Evolutionary conservation across 441 rosid genomes (phyloP).

Genomic region (Jatropha podagrica): DNA sequence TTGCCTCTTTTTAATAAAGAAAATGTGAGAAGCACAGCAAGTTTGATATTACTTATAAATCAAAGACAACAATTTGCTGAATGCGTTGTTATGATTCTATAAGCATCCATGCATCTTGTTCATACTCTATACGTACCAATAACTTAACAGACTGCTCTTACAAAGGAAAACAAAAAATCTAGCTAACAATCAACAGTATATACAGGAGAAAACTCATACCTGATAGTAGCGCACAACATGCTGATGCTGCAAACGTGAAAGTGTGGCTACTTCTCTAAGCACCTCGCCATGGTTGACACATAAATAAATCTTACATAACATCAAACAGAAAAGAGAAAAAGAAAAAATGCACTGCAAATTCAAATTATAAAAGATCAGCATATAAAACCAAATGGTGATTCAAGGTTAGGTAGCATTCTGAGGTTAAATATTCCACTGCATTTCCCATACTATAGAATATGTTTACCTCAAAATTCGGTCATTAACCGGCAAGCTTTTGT

Average conservation of each 20-base stretch:
- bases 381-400: background rate
- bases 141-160: background rate
- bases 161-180: background rate
- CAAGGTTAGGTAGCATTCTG: background rate
- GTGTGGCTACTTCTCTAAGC: conserved; percentile 96
- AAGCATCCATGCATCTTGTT: conserved; percentile 1
- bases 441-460: conserved; percentile 18
- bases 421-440: conserved; percentile 12
- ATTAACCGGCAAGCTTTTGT: conserved; percentile 70
- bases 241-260: conserved; percentile 96
- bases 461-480: conserved; percentile 82
- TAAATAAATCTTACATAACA: conserved; percentile 24
- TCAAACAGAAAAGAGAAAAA: conserved; percentile 6
- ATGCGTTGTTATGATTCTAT: background rate
- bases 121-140: background rate
- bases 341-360: conserved; percentile 20
- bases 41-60: background rate
- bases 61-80: background rate
- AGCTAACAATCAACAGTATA: conserved; percentile 14
- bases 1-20: background rate
- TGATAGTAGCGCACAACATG: conserved; percentile 99
- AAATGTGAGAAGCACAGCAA: conserved; percentile 2
- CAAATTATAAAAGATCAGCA: conserved; percentile 13
- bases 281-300: conserved; percentile 38
- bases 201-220: conserved; percentile 42